Base-by-base conservation (phyloP, 805 yeast species). In the Spathaspora gorwiae region DNA sequence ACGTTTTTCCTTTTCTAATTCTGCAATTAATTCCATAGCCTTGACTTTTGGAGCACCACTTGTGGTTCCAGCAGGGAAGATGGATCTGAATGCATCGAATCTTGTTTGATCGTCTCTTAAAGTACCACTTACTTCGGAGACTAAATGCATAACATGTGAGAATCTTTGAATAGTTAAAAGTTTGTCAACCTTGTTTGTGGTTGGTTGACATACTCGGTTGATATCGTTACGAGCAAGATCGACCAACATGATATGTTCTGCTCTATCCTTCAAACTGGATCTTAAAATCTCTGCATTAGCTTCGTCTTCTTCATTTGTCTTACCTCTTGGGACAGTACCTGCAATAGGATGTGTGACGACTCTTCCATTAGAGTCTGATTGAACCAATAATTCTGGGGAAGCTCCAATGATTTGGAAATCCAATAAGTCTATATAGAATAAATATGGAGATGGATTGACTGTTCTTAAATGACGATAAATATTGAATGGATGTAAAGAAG, bases 51-150 rank as follows among this genome's bases (percentile, higher is more conserved):
- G 99, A 2, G 99, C 98, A 35, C 99, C 99, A 45, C 95, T 84
- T 10, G 92, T 98, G 1, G 99, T 94, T 37, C 99, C 99, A 1
- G 99, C 99, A 15, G 99, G 99, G 81, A 94, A 94, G 45, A 94
- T 88, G 2, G 97, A 90, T 63, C 99, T 80, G 69, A 94, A 90
- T 0, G 99, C 99, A 70, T 94, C 99, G 60, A 94, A 94, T 52
- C 98, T 76, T 10, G 92, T 83, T 71, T 88, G 84, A 48, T 79
- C 97, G 0, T 73, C 66, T 60, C 99, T 77, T 57, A 94, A 72
- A 1, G 84, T 87, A 11, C 99, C 99, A 49, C 95, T 84, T 15
- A 92, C 97, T 65, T 92, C 95, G 2, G 96, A 86, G 2, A 92
- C 97, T 54, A 94, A 73, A 67, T 94, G 99, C 85, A 90, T 90